Base-by-base conservation (phyloP, 1,284 basidiomycete genomes). In the Tilletia walkeri region DNA sequence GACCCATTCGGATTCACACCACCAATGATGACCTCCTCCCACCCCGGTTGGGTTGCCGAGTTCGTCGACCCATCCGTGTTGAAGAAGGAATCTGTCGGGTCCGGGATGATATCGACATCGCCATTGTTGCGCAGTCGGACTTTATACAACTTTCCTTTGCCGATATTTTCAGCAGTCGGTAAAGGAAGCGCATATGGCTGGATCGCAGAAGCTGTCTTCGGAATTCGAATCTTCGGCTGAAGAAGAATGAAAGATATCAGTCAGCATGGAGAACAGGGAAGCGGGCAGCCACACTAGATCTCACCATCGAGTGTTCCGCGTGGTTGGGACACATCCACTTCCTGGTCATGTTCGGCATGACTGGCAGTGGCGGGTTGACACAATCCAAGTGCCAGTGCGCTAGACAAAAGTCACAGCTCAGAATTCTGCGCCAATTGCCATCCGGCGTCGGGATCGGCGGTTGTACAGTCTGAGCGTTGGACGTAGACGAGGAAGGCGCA, bases 321-420 rank as follows among this genome's bases (percentile, higher is more conserved):
- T 99, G 95, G 79, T 94, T 93, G 1, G 96, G 96, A 85, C 95
- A 99, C 93, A 95, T 97, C 95, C 96, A 99, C 84, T 95, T 96
- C 85, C 90, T 90, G 75, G 89, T 89, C 70, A 91, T 89, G 36
- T 90, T 88, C 3, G 96, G 96, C 89, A 98, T 90, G 61, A 87
- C 88, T 24, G 90, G 87, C 76, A 97, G 86, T 2, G 96, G 95
- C 20, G 95, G 96, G 78, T 92, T 90, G 45, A 99, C 86, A 81
- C 95, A 99, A 84, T 99, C 95, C 69, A 98, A 88, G 84, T 99
- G 95, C 93, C 95, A 99, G 84, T 95, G 92, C 69, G 95, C 87
- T 70, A 88, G 88, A 85, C 96, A 99, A 82, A 95, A 94, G 85
- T 99, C 96, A 85, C 95, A 99, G 47, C 93, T 92, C 73, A 97